These are phyloP conservation scores for Apiotrichum sp. DNA, from an alignment of 1,284 basidiomycete genomes.

Conservation along the genomic window DNA sequence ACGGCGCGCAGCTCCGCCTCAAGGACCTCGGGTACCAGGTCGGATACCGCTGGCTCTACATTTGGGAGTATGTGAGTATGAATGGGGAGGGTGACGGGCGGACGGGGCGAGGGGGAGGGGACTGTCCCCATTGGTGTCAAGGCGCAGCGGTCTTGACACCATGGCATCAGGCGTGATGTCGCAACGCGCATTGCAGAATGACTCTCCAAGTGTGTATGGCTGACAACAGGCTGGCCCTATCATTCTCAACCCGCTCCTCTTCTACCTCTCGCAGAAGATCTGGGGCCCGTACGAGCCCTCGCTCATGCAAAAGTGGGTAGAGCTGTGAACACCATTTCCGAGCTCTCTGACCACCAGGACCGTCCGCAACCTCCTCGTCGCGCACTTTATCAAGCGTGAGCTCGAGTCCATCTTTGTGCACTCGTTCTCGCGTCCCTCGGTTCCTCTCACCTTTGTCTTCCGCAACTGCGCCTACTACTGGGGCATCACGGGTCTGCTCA, in stretches of 20 bases:
- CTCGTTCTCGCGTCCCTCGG: slow-evolving; percentile 89
- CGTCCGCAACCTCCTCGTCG: slow-evolving; percentile 68
- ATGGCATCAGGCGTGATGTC: too few relatives aligned
- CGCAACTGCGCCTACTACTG: slow-evolving; percentile 88
- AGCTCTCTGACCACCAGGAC: slow-evolving; percentile 53
- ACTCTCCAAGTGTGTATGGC: not conserved
- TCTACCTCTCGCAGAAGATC: slow-evolving; percentile 53
- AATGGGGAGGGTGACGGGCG: not conserved
- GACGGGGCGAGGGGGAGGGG: too few relatives aligned
- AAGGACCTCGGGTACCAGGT: slow-evolving; percentile 88
- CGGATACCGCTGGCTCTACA: slow-evolving; percentile 75
- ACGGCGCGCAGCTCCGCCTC: slow-evolving; percentile 58
- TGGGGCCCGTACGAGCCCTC: slow-evolving; percentile 38
- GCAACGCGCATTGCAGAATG: too few relatives aligned
- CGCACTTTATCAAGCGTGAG: slow-evolving; percentile 90
- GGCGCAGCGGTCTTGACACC: too few relatives aligned
- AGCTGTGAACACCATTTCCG: not conserved
- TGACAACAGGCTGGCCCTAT: slow-evolving; percentile 70
- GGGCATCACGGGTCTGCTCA: slow-evolving; percentile 68
- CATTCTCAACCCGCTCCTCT: slow-evolving; percentile 82
- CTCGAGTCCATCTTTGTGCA: slow-evolving; percentile 90
- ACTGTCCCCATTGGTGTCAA: too few relatives aligned
- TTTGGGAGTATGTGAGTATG: slow-evolving; percentile 79
- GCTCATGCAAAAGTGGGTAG: slow-evolving; percentile 33
- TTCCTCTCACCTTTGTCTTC: slow-evolving; percentile 82